A percentile compares a stretch with the other conserved stretches of the same genome.
Evolutionary conservation across 345 rosid species (phyloP).

Genomic region (Camelina sativa): DNA sequence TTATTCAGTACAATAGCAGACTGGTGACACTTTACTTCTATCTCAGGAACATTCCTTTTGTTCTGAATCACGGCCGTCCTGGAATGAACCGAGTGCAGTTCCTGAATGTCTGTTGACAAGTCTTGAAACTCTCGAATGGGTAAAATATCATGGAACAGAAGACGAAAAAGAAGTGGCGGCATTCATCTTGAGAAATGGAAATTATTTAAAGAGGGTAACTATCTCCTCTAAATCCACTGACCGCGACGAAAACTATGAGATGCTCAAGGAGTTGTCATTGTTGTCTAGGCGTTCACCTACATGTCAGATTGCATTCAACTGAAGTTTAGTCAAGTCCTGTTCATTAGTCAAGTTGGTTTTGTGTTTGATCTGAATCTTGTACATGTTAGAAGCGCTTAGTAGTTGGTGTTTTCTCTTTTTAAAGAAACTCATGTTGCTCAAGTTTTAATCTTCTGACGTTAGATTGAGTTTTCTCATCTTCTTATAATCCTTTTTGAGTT

Average conservation of each 20-base stretch:
- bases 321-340: not conserved
- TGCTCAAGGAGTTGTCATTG: slow-evolving; percentile 13
- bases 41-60: not conserved
- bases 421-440: no score
- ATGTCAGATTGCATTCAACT: slow-evolving; percentile 3
- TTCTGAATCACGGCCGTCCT: no score
- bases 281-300: not conserved
- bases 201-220: not conserved
- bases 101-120: slow-evolving; percentile 8
- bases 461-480: no score
- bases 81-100: slow-evolving; percentile 4
- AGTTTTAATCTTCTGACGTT: no score
- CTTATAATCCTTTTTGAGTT: no score
- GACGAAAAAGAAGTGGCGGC: not conserved
- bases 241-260: slow-evolving; percentile 6
- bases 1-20: not conserved
- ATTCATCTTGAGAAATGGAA: slow-evolving; percentile 10
- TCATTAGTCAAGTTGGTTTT: no score
- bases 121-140: slow-evolving; percentile 29
- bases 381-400: no score
- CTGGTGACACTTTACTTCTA: not conserved
- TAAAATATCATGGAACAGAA: not conserved
- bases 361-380: no score
- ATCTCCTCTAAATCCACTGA: slow-evolving; percentile 5
- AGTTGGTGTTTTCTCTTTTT: no score